A percentile compares a stretch with the other conserved stretches of the same genome.
Conservation (phyloP, 2,329 filamentous ascomycete species). For the Cytospora piceae region DNA sequence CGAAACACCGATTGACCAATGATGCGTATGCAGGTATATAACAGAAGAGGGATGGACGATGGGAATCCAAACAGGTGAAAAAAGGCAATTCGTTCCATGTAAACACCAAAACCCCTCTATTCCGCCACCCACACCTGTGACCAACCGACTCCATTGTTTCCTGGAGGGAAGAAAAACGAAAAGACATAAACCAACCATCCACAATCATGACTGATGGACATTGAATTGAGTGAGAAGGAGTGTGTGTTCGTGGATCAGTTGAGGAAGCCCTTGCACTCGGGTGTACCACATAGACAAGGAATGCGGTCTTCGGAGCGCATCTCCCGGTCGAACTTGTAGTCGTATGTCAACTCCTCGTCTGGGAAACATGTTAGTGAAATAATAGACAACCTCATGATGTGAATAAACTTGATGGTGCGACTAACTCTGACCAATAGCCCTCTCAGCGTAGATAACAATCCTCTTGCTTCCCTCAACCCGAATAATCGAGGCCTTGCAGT, state of each 20-base stretch:
- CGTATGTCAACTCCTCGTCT: conserved; percentile 99
- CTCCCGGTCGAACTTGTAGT: conserved; percentile 99
- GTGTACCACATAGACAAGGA: conserved; percentile 93
- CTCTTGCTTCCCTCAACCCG: conserved; percentile 97
- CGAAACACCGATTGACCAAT: conserved; percentile 12
- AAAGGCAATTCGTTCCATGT: background rate
- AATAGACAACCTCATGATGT: background rate
- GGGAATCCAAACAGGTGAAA: conserved; percentile 1
- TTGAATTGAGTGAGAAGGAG: background rate
- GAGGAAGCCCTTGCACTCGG: conserved; percentile 97
- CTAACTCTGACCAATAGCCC: conserved; percentile 94
- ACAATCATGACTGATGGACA: background rate
- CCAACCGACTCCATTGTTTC: conserved; percentile 1
- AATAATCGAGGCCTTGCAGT: conserved; percentile 99
- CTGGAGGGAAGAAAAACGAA: background rate
- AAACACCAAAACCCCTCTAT: conserved; percentile 12
- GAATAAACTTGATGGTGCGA: conserved; percentile 3
- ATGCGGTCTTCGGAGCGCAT: conserved; percentile 94
- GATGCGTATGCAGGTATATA: conserved; percentile 25
- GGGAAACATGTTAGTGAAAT: conserved; percentile 37
- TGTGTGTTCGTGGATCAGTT: conserved; percentile 62
- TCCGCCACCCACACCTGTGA: conserved; percentile 1
- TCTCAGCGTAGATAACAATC: conserved; percentile 97
- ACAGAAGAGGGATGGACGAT: conserved; percentile 8
- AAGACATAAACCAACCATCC: background rate